These are phyloP conservation scores for Lizonia empirigonia DNA, from an alignment of 2,329 filamentous ascomycete genomes.

Conservation along the genomic window DNA sequence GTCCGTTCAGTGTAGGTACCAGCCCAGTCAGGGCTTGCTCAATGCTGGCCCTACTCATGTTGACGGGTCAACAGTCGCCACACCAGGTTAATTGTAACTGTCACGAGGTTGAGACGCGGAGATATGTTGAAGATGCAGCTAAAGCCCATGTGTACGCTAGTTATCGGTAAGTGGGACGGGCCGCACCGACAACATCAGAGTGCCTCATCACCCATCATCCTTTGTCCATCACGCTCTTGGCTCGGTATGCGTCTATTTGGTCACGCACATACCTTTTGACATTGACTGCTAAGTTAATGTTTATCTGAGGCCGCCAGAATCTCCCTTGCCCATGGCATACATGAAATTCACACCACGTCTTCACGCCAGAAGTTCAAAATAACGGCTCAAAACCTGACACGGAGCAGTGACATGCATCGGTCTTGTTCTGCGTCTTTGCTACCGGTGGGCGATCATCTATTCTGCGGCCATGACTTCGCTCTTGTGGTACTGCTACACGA, in stretches of 20 bases:
- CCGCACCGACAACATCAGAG: neutral
- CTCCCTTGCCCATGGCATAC: too few species aligned
- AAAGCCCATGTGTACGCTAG: conserved; percentile 17
- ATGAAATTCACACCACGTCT: too few species aligned
- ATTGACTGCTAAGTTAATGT: too few species aligned
- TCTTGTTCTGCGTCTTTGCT: neutral
- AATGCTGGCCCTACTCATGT: conserved; percentile 32
- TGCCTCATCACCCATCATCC: neutral
- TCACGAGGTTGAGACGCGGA: neutral
- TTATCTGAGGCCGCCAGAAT: too few species aligned
- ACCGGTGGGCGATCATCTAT: neutral
- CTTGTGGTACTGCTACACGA: neutral
- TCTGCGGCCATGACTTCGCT: neutral
- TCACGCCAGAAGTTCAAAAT: too few species aligned
- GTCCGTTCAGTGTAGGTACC: conserved; percentile 45
- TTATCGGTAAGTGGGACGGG: conserved; percentile 1
- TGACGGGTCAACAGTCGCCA: neutral
- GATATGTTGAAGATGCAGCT: too few species aligned
- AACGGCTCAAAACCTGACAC: too few species aligned
- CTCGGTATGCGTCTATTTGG: neutral
- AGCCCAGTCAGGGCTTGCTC: conserved; percentile 51
- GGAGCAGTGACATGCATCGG: too few species aligned
- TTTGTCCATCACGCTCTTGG: neutral
- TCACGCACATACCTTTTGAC: too few species aligned
- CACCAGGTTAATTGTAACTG: neutral